Evolutionary conservation across 352 stramenopile genomes (phyloP).

Genomic region (Nothophytophthora sp.): DNA sequence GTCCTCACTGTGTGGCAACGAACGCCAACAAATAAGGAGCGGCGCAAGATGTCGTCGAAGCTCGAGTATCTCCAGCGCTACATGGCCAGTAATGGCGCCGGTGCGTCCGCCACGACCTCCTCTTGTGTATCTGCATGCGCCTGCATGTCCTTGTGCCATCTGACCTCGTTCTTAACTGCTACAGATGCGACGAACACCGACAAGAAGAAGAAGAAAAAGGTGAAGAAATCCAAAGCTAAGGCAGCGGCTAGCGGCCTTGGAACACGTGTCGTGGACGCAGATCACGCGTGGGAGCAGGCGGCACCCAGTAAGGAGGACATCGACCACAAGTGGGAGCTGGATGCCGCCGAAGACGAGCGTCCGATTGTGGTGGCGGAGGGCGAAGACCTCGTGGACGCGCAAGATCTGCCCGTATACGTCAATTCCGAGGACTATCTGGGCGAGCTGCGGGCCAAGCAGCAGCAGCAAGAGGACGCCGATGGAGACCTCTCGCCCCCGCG

Average conservation of each 20-base stretch:
- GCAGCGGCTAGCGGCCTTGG: conserved; percentile 10
- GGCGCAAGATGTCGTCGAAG: conserved; percentile 51
- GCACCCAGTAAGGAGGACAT: conserved; percentile 46
- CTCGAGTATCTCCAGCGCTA: conserved; percentile 83
- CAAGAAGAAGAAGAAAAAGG: conserved; percentile 74
- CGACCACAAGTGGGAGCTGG: conserved; percentile 66
- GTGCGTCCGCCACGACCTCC: conserved; percentile 15
- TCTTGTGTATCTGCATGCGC: background rate
- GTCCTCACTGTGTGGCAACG: no score
- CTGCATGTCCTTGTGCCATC: conserved; percentile 1
- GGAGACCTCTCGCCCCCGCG: conserved; percentile 53
- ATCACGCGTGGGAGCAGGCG: conserved; percentile 56
- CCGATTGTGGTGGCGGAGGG: conserved; percentile 41
- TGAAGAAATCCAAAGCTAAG: conserved; percentile 29
- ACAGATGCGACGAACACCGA: conserved; percentile 24
- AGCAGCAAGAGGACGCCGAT: conserved; percentile 17
- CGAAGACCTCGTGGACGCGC: conserved; percentile 52
- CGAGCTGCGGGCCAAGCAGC: conserved; percentile 39
- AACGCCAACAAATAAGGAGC: background rate
- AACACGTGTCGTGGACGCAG: conserved; percentile 58
- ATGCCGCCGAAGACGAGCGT: conserved; percentile 46
- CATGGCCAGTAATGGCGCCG: conserved; percentile 37
- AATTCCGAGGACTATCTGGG: conserved; percentile 69
- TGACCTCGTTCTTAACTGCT: conserved; percentile 2
- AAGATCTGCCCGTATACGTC: conserved; percentile 72